A percentile compares a stretch with the other conserved stretches of the same genome.
These are phyloP conservation scores for Fonsecaea multimorphosa DNA, from an alignment of 2,329 filamentous ascomycete species.

Conservation along the genomic window DNA sequence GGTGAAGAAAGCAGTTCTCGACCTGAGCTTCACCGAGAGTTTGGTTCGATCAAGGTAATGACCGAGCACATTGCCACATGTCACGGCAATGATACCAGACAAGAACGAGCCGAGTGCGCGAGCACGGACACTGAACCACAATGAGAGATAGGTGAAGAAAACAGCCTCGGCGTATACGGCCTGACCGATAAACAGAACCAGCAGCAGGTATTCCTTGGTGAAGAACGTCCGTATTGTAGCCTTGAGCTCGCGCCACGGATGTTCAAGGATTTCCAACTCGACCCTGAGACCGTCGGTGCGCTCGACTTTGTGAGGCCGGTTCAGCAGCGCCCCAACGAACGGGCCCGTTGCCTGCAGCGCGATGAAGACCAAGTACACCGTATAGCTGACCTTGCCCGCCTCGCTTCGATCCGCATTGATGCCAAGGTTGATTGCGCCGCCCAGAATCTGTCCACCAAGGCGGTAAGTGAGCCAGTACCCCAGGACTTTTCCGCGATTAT, in stretches of 20 bases:
- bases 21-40: constrained; percentile 61
- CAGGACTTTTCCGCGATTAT: constrained; percentile 68
- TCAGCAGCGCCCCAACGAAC: constrained; percentile 68
- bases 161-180: constrained; percentile 74
- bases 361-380: constrained; percentile 73
- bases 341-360: constrained; percentile 70
- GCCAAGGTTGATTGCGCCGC: constrained; percentile 73
- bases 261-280: constrained; percentile 62
- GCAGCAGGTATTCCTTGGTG: constrained; percentile 66
- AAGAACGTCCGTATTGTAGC: constrained; percentile 65
- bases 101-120: constrained; percentile 74
- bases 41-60: constrained; percentile 65
- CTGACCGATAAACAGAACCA: constrained; percentile 72
- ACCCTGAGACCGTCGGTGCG: constrained; percentile 70
- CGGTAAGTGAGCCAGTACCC: constrained; percentile 71
- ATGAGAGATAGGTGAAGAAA: constrained; percentile 70
- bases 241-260: constrained; percentile 65
- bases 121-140: constrained; percentile 74
- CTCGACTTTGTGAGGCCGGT: constrained; percentile 66
- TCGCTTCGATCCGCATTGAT: constrained; percentile 64
- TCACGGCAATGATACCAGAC: constrained; percentile 70
- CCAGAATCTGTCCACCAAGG: constrained; percentile 70
- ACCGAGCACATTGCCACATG: constrained; percentile 69
- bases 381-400: constrained; percentile 71
- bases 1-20: constrained; percentile 61